Evolutionary conservation across 306 rosid genomes (phyloP), one percentile per base, ranked within the genome.

Genomic region (Vigna mungo): DNA sequence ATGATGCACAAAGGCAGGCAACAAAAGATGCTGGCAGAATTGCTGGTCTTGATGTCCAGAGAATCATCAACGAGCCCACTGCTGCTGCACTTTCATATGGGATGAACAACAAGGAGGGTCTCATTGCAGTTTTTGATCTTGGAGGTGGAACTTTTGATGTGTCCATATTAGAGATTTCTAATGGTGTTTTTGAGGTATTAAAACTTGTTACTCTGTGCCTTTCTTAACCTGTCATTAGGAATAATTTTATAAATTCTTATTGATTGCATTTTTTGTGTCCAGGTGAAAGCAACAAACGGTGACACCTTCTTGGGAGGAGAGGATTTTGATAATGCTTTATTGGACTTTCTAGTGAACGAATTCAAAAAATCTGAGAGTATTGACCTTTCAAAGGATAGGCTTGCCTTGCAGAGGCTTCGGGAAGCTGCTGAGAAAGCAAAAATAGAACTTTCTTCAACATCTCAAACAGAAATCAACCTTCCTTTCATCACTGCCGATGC

Each of bases 121-220:
- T 91, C 9, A 94, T 94, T 56, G 98, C 98, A 3, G 98, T 94
- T 39, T 94, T 94, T 79, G 98, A 94, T 78, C 98, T 94, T 69
- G 98, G 98, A 11, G 98, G 98, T 84, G 98, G 98, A 76, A 94
- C 98, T 12, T 94, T 94, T 77, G 98, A 94, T 86, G 98, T 94
- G 48, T 94, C 98, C 82, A 91, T 94, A 83, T 72, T 94, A 52
- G 98, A 94, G 86, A 94, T 94, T 58, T 94, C 98, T 21, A 91
- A 88, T 83, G 98, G 98, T 78, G 98, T 94, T 77, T 94, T 93
- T 77, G 98, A 93, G 97, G 98, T 91, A 76, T 71, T 81, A 46
- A 1, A 1, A 3, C 27, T 66, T 48, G 36, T 48, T 9, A 25
- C 51, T 62, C 9, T 7, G 13, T 30, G 32, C 23, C 55, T 16